A percentile compares a stretch with the other conserved stretches of the same genome.
phyloP scores from a whole-genome alignment of 1,139 yeast genomes.

The Candida sp. region DNA sequence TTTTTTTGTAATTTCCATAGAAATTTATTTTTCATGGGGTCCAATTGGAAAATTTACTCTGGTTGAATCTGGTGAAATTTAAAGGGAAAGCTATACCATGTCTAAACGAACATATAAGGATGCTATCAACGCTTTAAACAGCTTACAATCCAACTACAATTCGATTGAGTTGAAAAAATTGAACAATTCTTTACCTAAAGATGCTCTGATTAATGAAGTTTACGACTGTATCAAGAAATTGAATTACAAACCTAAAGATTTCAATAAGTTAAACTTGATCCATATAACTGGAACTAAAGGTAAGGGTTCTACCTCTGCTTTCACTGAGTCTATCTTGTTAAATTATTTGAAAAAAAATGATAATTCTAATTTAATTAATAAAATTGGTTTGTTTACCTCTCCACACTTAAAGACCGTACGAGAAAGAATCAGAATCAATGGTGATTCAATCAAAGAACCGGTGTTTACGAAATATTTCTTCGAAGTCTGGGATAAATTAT shows the following conservation, averaged over 20 bases:
- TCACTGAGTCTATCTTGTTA: constrained; percentile 73
- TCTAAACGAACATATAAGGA: constrained; percentile 45
- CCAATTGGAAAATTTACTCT: no score
- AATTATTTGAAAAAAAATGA: constrained; percentile 42
- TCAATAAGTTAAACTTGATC: constrained; percentile 71
- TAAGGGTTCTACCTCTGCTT: constrained; percentile 97
- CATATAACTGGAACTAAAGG: constrained; percentile 99
- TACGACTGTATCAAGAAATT: constrained; percentile 85
- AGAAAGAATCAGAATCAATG: constrained; percentile 87
- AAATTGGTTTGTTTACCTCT: constrained; percentile 88
- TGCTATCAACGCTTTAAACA: constrained; percentile 82
- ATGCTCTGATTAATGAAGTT: constrained; percentile 65
- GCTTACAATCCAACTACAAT: constrained; percentile 88
- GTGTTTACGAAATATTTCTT: constrained; percentile 86
- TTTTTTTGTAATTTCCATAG: no score
- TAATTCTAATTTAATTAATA: constrained; percentile 25
- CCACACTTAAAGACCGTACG: constrained; percentile 94
- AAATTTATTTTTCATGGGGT: no score
- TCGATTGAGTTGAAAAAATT: constrained; percentile 79
- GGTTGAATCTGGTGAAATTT: no score
- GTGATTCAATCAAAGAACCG: constrained; percentile 76
- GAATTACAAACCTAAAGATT: constrained; percentile 72
- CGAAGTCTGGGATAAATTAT: constrained; percentile 86
- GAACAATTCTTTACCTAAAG: constrained; percentile 61
- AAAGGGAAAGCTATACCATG: not conserved